These are phyloP conservation scores for Colletotrichum sp. DNA, from an alignment of 2,329 filamentous ascomycete genomes.

Conservation along the genomic window DNA sequence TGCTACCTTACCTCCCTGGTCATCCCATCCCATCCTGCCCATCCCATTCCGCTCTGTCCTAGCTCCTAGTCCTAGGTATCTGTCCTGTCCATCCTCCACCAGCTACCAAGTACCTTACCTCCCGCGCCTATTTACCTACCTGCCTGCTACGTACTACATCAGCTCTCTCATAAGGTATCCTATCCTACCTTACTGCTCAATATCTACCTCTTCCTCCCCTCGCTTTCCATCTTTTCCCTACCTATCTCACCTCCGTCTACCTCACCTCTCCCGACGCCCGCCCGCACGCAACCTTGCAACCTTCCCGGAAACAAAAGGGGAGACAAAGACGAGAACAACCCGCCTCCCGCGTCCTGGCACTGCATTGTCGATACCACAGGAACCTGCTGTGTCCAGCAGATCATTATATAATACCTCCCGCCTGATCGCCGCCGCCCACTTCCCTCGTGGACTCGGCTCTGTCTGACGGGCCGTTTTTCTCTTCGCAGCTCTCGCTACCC, in stretches of 20 bases:
- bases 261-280: neutral
- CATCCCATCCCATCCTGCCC: neutral
- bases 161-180: neutral
- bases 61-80: neutral
- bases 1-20: neutral
- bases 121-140: neutral
- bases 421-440: neutral
- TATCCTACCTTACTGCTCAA: neutral
- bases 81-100: neutral
- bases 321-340: conserved; percentile 9
- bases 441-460: neutral
- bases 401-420: conserved; percentile 8
- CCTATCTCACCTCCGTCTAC: neutral
- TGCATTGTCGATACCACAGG: neutral
- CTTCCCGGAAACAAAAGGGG: neutral
- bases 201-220: neutral
- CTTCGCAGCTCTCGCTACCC: conserved; percentile 7
- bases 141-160: neutral
- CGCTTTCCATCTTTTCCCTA: neutral
- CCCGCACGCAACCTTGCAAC: neutral
- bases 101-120: neutral
- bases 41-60: neutral
- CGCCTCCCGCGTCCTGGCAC: neutral
- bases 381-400: neutral
- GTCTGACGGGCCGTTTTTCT: neutral